These are phyloP conservation scores for Xylaria bambusicola DNA, from an alignment of 495 filamentous ascomycete species.

Conservation along the genomic window DNA sequence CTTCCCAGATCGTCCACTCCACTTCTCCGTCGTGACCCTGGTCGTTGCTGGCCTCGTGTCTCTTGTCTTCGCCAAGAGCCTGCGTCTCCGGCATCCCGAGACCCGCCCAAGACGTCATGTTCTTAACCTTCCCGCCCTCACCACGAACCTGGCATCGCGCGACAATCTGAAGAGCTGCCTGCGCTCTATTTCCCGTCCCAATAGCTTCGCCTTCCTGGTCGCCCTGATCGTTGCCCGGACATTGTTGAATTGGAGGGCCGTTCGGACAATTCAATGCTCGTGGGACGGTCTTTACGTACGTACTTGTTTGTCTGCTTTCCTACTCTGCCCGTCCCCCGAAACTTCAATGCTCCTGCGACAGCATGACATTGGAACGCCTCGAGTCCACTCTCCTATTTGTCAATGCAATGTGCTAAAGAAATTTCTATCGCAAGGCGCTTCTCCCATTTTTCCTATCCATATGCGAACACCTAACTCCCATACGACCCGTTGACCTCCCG, in stretches of 20 bases:
- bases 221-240: constrained; percentile 25
- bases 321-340: background rate
- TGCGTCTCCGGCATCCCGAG: background rate
- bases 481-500: constrained; percentile 20
- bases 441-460: constrained; percentile 28
- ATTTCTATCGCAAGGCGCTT: constrained; percentile 18
- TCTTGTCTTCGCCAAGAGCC: constrained; percentile 21
- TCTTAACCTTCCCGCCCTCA: constrained; percentile 7
- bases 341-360: background rate
- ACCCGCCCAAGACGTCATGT: constrained; percentile 6
- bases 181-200: constrained; percentile 16
- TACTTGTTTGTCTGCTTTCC: background rate
- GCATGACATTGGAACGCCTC: too few species aligned
- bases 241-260: constrained; percentile 29
- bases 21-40: constrained; percentile 29
- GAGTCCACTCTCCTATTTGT: background rate
- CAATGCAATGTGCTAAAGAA: background rate
- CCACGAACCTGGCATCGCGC: constrained; percentile 10
- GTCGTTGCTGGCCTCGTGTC: constrained; percentile 22
- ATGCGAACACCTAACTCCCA: constrained; percentile 20
- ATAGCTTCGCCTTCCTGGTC: constrained; percentile 22
- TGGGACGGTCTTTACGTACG: constrained; percentile 34
- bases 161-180: constrained; percentile 18
- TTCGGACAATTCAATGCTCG: constrained; percentile 34
- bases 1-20: constrained; percentile 28